Percentiles rank a stretch among this genome's conserved stretches.
Evolutionary conservation across 2,329 filamentous ascomycete genomes (phyloP).

Genomic region (Triangularia verruculosa): DNA sequence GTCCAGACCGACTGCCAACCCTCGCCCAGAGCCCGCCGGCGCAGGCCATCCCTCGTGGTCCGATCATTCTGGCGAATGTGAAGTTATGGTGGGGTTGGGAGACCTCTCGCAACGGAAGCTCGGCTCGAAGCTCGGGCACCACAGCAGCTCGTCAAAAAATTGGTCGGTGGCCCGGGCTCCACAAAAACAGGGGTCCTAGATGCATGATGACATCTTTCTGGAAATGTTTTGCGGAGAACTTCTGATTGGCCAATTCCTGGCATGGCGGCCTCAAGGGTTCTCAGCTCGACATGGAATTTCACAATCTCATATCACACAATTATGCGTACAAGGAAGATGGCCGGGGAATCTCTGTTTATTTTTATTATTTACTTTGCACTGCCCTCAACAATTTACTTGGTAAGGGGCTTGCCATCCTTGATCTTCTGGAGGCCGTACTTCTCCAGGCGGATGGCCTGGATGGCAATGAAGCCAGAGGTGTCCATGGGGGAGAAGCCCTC

Average conservation of each 20-base stretch:
- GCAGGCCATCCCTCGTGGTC: slow-evolving; percentile 16
- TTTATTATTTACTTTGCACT: slow-evolving; percentile 3
- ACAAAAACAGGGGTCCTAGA: slow-evolving; percentile 9
- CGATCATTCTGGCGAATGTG: slow-evolving; percentile 17
- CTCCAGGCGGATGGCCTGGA: slow-evolving; percentile 65
- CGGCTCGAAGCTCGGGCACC: background rate
- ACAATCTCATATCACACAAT: background rate
- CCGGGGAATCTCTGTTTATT: background rate
- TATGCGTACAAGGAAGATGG: background rate
- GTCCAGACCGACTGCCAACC: background rate
- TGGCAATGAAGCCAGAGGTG: slow-evolving; percentile 58
- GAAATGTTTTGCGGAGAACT: background rate
- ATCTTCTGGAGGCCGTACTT: slow-evolving; percentile 48
- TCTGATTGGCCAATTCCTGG: slow-evolving; percentile 20
- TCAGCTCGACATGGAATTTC: background rate
- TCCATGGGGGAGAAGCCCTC: slow-evolving; percentile 42
- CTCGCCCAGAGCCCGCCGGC: slow-evolving; percentile 13
- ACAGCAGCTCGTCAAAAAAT: slow-evolving; percentile 14
- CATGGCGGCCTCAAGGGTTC: slow-evolving; percentile 16
- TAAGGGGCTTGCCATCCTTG: slow-evolving; percentile 36
- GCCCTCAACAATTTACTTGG: slow-evolving; percentile 15
- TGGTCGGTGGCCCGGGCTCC: background rate
- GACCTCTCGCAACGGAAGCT: slow-evolving; percentile 10
- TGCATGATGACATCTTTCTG: slow-evolving; percentile 22
- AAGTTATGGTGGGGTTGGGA: slow-evolving; percentile 13